phyloP scores from a whole-genome alignment of 176 grass and related monocot species.

The Carex myosuroides region DNA sequence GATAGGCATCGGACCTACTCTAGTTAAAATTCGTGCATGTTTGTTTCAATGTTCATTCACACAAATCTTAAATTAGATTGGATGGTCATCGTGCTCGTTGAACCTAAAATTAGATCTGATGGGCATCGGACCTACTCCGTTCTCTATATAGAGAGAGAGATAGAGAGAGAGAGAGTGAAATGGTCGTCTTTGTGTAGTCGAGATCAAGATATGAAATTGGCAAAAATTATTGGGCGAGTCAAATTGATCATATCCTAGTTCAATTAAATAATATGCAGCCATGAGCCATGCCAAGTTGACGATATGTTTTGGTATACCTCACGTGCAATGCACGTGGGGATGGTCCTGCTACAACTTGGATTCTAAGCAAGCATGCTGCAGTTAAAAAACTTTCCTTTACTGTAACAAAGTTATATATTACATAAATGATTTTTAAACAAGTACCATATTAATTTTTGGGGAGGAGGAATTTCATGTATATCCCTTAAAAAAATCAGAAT shows the following conservation, averaged over 20 bases:
- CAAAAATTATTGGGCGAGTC: background rate
- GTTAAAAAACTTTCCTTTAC: background rate
- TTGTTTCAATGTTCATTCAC: too few species aligned
- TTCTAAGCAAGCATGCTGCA: conserved; percentile 21
- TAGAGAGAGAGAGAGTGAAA: too few species aligned
- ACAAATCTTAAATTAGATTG: too few species aligned
- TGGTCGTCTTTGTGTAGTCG: background rate
- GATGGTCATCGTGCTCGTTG: too few species aligned
- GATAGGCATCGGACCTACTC: too few species aligned
- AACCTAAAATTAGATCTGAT: too few species aligned
- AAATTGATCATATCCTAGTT: conserved; percentile 10
- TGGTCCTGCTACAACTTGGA: conserved; percentile 17
- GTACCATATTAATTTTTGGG: background rate
- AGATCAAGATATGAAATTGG: background rate
- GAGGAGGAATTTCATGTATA: too few species aligned
- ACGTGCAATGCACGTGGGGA: conserved; percentile 15
- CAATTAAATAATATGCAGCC: background rate
- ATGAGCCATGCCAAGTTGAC: background rate
- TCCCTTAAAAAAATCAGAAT: too few species aligned
- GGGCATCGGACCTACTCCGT: too few species aligned
- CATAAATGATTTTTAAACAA: background rate
- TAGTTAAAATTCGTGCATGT: too few species aligned
- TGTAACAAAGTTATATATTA: background rate
- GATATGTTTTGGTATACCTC: background rate
- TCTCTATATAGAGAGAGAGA: too few species aligned